Conservation (phyloP, 305 asterid genomes). For the Caryopteris hybrid region DNA sequence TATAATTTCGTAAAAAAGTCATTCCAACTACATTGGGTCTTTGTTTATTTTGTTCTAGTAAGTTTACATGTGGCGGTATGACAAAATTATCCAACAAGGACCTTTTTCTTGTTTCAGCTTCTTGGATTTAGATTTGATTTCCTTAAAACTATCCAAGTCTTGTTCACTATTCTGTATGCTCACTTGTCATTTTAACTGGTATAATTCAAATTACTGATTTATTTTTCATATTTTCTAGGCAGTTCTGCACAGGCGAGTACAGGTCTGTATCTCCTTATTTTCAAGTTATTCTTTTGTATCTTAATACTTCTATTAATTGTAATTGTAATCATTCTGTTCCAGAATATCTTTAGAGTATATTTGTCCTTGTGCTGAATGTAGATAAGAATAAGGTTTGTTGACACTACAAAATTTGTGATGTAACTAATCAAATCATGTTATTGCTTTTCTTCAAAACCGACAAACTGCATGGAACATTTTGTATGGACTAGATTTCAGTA, state of each 20-base stretch:
- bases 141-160: not conserved
- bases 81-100: not conserved
- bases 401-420: not conserved
- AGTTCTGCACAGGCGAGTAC: constrained; percentile 90
- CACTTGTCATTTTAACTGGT: not conserved
- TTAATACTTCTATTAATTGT: not conserved
- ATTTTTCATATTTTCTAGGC: constrained; percentile 41
- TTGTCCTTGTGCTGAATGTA: not conserved
- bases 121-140: not conserved
- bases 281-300: not conserved
- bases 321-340: not conserved
- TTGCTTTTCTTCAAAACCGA: not conserved
- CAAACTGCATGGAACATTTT: not conserved
- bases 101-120: not conserved
- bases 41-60: not conserved
- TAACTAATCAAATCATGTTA: not conserved
- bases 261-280: constrained; percentile 45
- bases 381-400: not conserved
- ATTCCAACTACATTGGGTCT: not conserved
- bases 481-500: not conserved
- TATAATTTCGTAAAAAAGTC: not conserved
- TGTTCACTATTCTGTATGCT: not conserved
- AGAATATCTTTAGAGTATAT: not conserved
- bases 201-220: not conserved
- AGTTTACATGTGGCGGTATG: not conserved